Base-by-base conservation (phyloP, 768 basidiomycete species). In the Trametes cubensis region DNA sequence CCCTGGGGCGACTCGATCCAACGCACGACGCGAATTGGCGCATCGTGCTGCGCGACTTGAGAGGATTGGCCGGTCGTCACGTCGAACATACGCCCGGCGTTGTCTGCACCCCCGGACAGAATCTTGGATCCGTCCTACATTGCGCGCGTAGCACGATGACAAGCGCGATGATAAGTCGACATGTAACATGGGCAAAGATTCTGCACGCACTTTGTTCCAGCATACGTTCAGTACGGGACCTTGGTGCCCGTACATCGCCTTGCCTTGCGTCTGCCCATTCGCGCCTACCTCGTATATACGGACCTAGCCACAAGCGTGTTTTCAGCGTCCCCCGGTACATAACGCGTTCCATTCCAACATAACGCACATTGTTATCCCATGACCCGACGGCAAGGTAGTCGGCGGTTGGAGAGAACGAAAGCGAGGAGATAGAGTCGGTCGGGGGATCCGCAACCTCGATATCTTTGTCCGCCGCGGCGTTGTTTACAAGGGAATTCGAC, bases 51-150 rank as follows among this genome's bases (percentile, higher is more conserved):
- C 20, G 92, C 94, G 50, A 97, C 88, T 72, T 95, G 94, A 3
- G 82, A 81, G 0, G 87, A 71, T 71, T 89, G 88, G 0, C 92
- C 93, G 1, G 94, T 94, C 20, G 84, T 80, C 44, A 95, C 81
- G 73, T 98, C 96, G 74, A 88, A 95, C 85, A 94, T 89, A 61
- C 93, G 87, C n/a, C 85, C 96, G 0, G 92, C 90, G 73, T 98
- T 97, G 79, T 99, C 96, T 8, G 92, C 92, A 50, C 96, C 95
- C 5, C 90, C 93, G 14, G 95, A 97, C 66, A 97, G 85, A 40
- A 95, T 81, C 77, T 94, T 94, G 69, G 85, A 89, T 20, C 95
- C 95, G 59, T 94, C 91, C 94, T 96, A 66, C 34, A 64, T 44
- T 41, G 21, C 28, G 11, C 40, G 26, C 59, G 23, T 11, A 48